Conservation (phyloP, 2,329 filamentous ascomycete genomes). For the Fusarium falciforme region DNA sequence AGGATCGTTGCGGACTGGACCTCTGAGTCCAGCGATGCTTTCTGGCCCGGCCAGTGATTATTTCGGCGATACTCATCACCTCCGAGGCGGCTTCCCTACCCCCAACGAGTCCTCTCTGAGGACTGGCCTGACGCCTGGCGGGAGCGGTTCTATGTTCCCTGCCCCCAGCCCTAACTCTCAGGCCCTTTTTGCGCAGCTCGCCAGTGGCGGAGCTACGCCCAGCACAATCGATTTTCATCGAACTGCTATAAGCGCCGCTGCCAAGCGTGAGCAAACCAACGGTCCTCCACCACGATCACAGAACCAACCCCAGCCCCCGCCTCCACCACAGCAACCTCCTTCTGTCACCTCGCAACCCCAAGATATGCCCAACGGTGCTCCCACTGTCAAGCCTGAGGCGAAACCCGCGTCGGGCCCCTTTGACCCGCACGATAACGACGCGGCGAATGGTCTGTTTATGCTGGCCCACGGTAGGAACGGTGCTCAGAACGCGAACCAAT, state of each 20-base stretch:
- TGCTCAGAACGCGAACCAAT: conserved; percentile 62
- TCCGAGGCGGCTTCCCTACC: conserved; percentile 88
- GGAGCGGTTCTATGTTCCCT: conserved; percentile 97
- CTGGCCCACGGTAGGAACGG: conserved; percentile 78
- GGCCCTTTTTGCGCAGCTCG: conserved; percentile 81
- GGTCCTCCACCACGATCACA: conserved; percentile 45
- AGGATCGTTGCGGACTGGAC: conserved; percentile 89
- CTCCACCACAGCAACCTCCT: conserved; percentile 38
- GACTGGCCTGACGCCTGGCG: conserved; percentile 92
- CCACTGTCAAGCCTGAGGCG: conserved; percentile 58
- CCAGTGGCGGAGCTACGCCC: conserved; percentile 86
- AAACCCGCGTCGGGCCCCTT: conserved; percentile 74
- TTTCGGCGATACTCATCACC: conserved; percentile 81
- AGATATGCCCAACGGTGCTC: conserved; percentile 57
- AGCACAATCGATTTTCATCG: conserved; percentile 94
- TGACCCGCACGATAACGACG: conserved; percentile 92
- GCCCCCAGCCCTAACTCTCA: conserved; percentile 89
- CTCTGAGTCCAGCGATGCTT: conserved; percentile 96
- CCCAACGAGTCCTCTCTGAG: conserved; percentile 96
- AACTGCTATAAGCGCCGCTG: conserved; percentile 85
- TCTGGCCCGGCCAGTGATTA: conserved; percentile 88
- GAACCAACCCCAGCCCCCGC: conserved; percentile 52
- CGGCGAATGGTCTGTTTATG: conserved; percentile 93
- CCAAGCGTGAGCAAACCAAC: conserved; percentile 65
- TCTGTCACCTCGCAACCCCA: conserved; percentile 65